Evolutionary conservation across 495 filamentous ascomycete genomes (phyloP).

Genomic region (Rhypophila decipiens): DNA sequence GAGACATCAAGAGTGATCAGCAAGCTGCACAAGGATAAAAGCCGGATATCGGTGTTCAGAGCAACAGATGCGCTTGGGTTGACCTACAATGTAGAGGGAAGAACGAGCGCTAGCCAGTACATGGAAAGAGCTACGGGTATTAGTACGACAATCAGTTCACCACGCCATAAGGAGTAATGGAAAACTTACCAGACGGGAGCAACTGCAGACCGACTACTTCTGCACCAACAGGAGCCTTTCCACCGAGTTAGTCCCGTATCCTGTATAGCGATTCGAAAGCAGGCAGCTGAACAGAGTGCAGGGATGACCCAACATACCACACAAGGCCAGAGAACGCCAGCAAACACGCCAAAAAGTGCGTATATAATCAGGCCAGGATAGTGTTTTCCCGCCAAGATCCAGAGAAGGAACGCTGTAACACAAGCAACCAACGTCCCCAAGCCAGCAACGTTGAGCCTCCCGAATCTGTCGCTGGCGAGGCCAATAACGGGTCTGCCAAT

Average conservation of each 20-base stretch:
- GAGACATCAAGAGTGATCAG: not conserved
- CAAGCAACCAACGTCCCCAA: conserved; percentile 54
- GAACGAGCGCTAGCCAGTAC: conserved; percentile 66
- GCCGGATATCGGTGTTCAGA: not conserved
- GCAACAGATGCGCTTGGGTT: not conserved
- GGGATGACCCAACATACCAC: conserved; percentile 6
- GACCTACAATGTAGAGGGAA: conserved; percentile 61
- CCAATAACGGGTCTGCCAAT: conserved; percentile 58
- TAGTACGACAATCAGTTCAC: not conserved
- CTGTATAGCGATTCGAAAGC: not conserved
- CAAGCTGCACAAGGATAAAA: not conserved
- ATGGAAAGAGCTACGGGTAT: conserved; percentile 51
- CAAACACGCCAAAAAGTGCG: conserved; percentile 61
- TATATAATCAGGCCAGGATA: conserved; percentile 66
- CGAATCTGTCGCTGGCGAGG: conserved; percentile 56
- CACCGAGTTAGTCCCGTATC: too few species aligned
- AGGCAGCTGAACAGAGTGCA: not conserved
- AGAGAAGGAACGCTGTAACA: conserved; percentile 58
- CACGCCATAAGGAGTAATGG: not conserved
- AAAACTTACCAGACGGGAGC: conserved; percentile 52
- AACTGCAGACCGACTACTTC: conserved; percentile 72
- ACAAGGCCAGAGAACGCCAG: conserved; percentile 70
- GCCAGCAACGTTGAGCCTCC: conserved; percentile 61
- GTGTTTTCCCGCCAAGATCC: conserved; percentile 57
- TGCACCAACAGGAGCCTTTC: conserved; percentile 57